These are phyloP conservation scores for Cystobasidium ongulense DNA, from an alignment of 768 basidiomycete species.

Conservation along the genomic window DNA sequence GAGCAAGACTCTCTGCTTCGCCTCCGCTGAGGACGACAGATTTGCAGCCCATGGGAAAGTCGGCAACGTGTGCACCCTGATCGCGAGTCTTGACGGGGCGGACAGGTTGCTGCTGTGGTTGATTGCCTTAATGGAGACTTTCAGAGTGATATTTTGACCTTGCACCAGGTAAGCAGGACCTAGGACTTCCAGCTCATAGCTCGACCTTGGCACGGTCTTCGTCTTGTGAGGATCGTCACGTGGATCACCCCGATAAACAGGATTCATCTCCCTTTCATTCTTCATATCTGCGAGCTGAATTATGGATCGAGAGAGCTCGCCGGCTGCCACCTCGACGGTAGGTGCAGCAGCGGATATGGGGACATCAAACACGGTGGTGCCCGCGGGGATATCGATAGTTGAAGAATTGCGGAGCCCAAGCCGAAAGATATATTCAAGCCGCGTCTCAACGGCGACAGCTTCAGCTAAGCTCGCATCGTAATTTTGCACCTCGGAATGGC, in stretches of 20 bases:
- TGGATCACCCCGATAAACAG: background rate
- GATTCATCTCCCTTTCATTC: background rate
- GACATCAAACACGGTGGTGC: background rate
- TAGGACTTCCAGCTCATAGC: background rate
- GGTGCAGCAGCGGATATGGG: background rate
- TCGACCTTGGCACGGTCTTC: background rate
- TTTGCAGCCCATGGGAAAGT: background rate
- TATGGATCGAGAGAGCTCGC: background rate
- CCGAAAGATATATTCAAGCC: constrained; percentile 1
- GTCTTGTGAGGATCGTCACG: background rate
- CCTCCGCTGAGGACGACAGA: background rate
- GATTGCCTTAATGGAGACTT: background rate
- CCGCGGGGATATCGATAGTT: constrained; percentile 3
- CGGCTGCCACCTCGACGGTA: background rate
- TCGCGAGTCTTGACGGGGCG: background rate
- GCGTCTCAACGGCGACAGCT: background rate
- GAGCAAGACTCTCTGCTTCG: background rate
- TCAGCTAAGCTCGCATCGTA: background rate
- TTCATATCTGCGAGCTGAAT: background rate
- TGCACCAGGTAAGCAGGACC: background rate
- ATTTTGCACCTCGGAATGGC: background rate
- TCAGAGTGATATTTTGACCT: background rate
- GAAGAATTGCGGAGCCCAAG: constrained; percentile 14
- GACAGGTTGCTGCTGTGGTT: background rate
- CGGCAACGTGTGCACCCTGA: background rate